A percentile compares a stretch with the other conserved stretches of the same genome.
Conservation (phyloP, 768 basidiomycete genomes). For the Cyathus striatus region DNA sequence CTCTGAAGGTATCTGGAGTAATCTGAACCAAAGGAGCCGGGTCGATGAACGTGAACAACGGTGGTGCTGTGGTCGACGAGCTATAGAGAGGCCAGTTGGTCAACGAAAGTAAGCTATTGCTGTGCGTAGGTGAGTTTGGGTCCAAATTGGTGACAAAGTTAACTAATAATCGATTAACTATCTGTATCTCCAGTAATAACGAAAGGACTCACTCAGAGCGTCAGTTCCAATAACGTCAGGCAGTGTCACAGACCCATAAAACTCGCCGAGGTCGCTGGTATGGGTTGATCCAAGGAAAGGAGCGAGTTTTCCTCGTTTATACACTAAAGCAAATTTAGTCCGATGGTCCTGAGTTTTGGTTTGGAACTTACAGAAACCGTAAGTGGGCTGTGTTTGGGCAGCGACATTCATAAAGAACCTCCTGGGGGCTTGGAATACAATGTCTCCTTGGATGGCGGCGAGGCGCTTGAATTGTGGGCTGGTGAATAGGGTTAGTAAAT, state of each 20-base stretch:
- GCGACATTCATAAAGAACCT: constrained; percentile 36
- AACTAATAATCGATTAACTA: background rate
- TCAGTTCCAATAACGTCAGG: constrained; percentile 2
- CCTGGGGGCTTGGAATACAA: constrained; percentile 42
- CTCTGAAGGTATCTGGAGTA: constrained; percentile 12
- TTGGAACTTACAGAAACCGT: constrained; percentile 30
- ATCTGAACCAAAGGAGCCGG: constrained; percentile 10
- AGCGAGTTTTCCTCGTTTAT: constrained; percentile 11
- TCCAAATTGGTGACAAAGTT: constrained; percentile 3
- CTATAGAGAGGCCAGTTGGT: constrained; percentile 11
- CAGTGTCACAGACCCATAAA: background rate
- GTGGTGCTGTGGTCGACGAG: constrained; percentile 9
- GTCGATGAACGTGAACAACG: constrained; percentile 14
- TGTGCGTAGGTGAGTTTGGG: constrained; percentile 7
- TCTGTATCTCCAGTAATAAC: no score
- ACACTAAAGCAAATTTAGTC: constrained; percentile 7
- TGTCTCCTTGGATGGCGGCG: constrained; percentile 45
- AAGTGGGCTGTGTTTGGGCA: constrained; percentile 30
- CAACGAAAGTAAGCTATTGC: constrained; percentile 10
- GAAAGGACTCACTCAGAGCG: background rate
- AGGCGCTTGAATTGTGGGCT: constrained; percentile 46
- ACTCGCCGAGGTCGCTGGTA: background rate
- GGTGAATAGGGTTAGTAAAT: constrained; percentile 20
- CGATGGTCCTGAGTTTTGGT: background rate
- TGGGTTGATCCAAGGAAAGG: constrained; percentile 15